Evolutionary conservation across 2,329 filamentous ascomycete species (phyloP).

Genomic region (Chaetomiaceae sp.): DNA sequence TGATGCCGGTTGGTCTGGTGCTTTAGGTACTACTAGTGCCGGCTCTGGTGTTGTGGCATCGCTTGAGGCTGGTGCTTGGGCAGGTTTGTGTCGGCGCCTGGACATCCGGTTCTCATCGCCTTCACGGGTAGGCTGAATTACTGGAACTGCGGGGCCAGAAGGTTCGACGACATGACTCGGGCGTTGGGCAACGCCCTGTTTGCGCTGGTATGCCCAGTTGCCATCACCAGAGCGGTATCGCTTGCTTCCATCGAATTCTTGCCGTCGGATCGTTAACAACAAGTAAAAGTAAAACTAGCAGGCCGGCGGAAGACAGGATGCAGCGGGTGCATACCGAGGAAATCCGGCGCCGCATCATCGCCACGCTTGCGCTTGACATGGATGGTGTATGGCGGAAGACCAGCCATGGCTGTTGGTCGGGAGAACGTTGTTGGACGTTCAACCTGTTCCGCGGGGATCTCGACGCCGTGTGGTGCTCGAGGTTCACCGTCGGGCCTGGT

Average conservation of each 20-base stretch:
- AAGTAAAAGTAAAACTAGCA: too few relatives aligned
- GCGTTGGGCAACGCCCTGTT: slow-evolving; percentile 33
- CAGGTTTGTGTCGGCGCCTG: slow-evolving; percentile 20
- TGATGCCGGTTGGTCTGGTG: background rate
- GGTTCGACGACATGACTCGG: slow-evolving; percentile 29
- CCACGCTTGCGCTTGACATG: slow-evolving; percentile 58
- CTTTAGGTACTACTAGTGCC: background rate
- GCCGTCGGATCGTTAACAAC: slow-evolving; percentile 17
- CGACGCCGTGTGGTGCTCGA: background rate
- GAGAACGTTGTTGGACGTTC: background rate
- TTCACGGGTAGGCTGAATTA: slow-evolving; percentile 47
- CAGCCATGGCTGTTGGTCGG: slow-evolving; percentile 41
- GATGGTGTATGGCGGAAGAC: slow-evolving; percentile 53
- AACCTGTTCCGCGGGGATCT: slow-evolving; percentile 3
- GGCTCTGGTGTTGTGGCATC: slow-evolving; percentile 1
- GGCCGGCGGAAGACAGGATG: slow-evolving; percentile 10
- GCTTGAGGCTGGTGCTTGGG: slow-evolving; percentile 15
- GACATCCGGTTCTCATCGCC: slow-evolving; percentile 32
- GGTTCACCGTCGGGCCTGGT: too few relatives aligned
- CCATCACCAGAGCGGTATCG: slow-evolving; percentile 41
- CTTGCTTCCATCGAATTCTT: slow-evolving; percentile 53
- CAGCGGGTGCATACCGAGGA: slow-evolving; percentile 44
- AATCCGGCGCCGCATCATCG: slow-evolving; percentile 48
- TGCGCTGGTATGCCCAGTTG: slow-evolving; percentile 54
- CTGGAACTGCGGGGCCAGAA: slow-evolving; percentile 33